phyloP scores from a whole-genome alignment of 345 rosid species.

The Streptanthus diversifolius region DNA sequence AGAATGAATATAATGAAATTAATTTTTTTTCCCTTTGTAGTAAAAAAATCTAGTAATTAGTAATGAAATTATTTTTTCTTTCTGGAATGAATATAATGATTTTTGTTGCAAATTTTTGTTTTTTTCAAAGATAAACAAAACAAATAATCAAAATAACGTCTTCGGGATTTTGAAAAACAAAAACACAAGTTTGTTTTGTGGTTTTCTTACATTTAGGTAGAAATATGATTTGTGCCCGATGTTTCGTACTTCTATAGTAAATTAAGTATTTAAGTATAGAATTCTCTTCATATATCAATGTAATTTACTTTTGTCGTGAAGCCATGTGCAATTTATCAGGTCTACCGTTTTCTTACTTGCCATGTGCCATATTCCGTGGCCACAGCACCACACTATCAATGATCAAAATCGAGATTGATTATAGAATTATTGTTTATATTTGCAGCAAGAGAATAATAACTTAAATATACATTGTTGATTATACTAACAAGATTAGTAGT shows the following conservation, averaged over 20 bases:
- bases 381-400: constrained; percentile 17
- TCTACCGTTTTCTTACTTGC: constrained; percentile 28
- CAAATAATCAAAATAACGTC: background rate
- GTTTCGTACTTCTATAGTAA: background rate
- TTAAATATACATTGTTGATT: background rate
- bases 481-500: background rate
- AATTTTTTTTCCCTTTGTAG: background rate
- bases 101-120: background rate
- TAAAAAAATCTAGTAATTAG: background rate
- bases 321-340: constrained; percentile 22
- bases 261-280: background rate
- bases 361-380: constrained; percentile 28
- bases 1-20: background rate
- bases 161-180: too few relatives aligned
- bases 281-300: background rate
- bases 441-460: background rate
- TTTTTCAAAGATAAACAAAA: background rate
- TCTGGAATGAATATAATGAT: too few relatives aligned
- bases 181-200: too few relatives aligned
- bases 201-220: too few relatives aligned
- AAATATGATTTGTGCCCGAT: background rate
- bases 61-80: too few relatives aligned
- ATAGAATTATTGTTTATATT: background rate
- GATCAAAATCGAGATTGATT: background rate
- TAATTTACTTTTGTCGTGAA: constrained; percentile 21